phyloP scores from a whole-genome alignment of 1,139 yeast genomes.

The Magnusiomyces tetraspermus region DNA sequence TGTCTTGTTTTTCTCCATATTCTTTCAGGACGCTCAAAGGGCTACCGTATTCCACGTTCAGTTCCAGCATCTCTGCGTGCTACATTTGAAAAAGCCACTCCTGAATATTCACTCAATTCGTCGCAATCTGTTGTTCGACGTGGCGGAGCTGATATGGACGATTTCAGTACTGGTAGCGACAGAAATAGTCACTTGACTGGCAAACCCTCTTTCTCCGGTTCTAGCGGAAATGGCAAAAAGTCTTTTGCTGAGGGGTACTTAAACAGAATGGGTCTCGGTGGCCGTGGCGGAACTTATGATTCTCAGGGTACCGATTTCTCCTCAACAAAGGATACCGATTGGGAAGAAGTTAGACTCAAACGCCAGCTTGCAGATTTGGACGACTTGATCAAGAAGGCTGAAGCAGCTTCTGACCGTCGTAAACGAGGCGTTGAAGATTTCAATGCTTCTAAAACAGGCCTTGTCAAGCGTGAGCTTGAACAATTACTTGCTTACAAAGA shows the following conservation, averaged over 20 bases:
- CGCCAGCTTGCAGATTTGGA: slow-evolving; percentile 72
- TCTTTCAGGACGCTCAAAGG: slow-evolving; percentile 80
- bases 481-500: slow-evolving; percentile 71
- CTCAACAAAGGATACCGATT: slow-evolving; percentile 60
- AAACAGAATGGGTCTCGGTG: slow-evolving; percentile 37
- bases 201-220: neutral
- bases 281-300: slow-evolving; percentile 26
- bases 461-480: slow-evolving; percentile 65
- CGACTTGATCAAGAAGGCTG: slow-evolving; percentile 49
- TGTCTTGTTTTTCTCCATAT: slow-evolving; percentile 82
- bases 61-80: slow-evolving; percentile 92
- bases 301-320: slow-evolving; percentile 68
- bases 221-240: slow-evolving; percentile 29
- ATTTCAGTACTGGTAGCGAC: slow-evolving; percentile 10
- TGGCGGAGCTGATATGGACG: slow-evolving; percentile 17
- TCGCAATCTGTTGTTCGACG: slow-evolving; percentile 37
- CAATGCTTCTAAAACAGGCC: slow-evolving; percentile 35
- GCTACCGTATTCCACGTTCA: slow-evolving; percentile 81
- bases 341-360: slow-evolving; percentile 83
- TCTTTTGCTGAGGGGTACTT: slow-evolving; percentile 43
- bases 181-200: slow-evolving; percentile 11
- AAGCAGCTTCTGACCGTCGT: slow-evolving; percentile 39
- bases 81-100: slow-evolving; percentile 77
- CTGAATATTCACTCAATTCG: slow-evolving; percentile 60
- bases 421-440: slow-evolving; percentile 37